A percentile compares a stretch with the other conserved stretches of the same genome.
Conservation (phyloP, 768 basidiomycete genomes). For the Suillus lakei region DNA sequence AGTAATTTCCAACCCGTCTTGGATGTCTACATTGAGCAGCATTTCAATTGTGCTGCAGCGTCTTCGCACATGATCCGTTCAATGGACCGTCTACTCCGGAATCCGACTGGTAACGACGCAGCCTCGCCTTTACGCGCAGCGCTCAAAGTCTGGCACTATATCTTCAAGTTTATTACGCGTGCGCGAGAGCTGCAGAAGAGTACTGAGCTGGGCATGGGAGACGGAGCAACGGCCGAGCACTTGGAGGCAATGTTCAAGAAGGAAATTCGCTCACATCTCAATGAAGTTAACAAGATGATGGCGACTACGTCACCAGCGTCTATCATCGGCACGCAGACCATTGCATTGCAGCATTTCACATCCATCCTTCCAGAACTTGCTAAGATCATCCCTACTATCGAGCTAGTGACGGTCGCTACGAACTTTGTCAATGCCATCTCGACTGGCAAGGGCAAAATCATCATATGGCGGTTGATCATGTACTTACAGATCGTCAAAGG, state of each 20-base stretch:
- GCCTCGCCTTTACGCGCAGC: constrained; percentile 85
- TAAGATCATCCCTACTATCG: constrained; percentile 78
- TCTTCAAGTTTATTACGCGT: constrained; percentile 94
- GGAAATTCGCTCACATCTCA: constrained; percentile 77
- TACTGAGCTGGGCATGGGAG: constrained; percentile 78
- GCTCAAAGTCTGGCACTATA: constrained; percentile 95
- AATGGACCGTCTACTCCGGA: constrained; percentile 80
- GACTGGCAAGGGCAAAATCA: constrained; percentile 80
- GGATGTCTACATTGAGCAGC: constrained; percentile 90
- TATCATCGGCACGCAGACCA: constrained; percentile 96
- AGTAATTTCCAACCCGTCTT: constrained; percentile 93
- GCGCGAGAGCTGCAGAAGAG: constrained; percentile 86
- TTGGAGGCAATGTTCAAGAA: constrained; percentile 84
- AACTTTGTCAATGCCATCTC: constrained; percentile 86
- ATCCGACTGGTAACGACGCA: constrained; percentile 72
- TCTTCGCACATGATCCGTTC: constrained; percentile 86
- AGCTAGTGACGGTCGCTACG: constrained; percentile 86
- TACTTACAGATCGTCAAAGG: constrained; percentile 90
- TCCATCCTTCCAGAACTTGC: constrained; percentile 88
- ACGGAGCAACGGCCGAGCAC: constrained; percentile 84
- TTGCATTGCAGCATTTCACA: constrained; percentile 92
- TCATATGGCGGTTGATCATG: constrained; percentile 93
- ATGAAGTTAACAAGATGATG: constrained; percentile 91
- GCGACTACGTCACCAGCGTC: constrained; percentile 72
- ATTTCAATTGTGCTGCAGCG: constrained; percentile 82